Base-by-base conservation (phyloP, 2,329 filamentous ascomycete genomes). In the Fusarium miscanthi region DNA sequence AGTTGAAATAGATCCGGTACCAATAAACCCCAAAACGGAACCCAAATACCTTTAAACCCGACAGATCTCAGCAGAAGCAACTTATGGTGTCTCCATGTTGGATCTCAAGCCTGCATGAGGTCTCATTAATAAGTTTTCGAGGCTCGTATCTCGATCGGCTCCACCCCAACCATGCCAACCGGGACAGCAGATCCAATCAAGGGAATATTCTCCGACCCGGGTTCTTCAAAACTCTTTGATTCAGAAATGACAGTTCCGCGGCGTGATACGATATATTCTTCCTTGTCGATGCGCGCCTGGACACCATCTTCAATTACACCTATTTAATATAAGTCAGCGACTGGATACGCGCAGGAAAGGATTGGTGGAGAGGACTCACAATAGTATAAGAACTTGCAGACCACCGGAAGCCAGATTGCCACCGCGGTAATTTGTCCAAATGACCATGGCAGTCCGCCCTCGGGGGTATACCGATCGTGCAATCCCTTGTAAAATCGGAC, bases 301-400 rank as follows among this genome's bases (percentile, higher is more conserved):
- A 43, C 41, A 12, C 41, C 41, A 8, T 43, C 41, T 25, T 43
- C 14, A 3, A 17, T n/a, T 17, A 10, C n/a, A 4, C 41, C 41
- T 42, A 17, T 23, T 2, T 6, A 17, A 23, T 9, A 23, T 5
- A 42, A 2, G 41, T 42, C 41, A 42, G 16, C 2, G 27, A 30
- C 27, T 30, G 16, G 14, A 17, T 42, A 25, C n/a, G 1, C 6
- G 6, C 9, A 11, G 0, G 16, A 12, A 25, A 8, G 6, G 14
- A 25, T 23, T 17, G 5, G 23, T 25, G 2, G 5, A 3, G 0
- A 8, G 1, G 16, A 25, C 16, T 42, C n/a, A 42, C 41, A 25
- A 12, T 17, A 43, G n/a, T 43, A 14, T 5, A 43, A 8, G n/a
- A 43, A 43, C n/a, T 43, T 25, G 1, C 6, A 43, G 16, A 43